Conservation (phyloP, 176 grass and related monocot genomes). For the Zea luxurians region DNA sequence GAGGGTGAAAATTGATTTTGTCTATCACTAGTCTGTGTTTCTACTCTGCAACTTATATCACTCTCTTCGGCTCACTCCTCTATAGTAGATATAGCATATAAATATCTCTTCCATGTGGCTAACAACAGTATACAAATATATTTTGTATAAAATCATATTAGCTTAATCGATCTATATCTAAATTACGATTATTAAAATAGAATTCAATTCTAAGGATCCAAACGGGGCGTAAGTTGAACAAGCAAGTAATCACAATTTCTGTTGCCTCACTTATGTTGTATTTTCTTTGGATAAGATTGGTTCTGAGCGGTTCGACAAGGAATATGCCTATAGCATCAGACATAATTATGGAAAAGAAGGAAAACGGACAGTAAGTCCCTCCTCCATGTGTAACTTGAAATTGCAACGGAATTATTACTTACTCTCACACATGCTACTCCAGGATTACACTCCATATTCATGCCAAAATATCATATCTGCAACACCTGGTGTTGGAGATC, state of each 20-base stretch:
- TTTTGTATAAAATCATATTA: too few relatives aligned
- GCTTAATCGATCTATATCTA: too few relatives aligned
- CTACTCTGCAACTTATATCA: too few relatives aligned
- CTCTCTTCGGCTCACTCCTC: too few relatives aligned
- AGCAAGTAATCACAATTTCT: constrained; percentile 1
- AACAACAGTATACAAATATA: too few relatives aligned
- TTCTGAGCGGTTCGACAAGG: constrained; percentile 88
- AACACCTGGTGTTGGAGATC: constrained; percentile 89
- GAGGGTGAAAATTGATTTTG: too few relatives aligned
- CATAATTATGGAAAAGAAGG: constrained; percentile 99
- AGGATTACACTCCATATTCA: constrained; percentile 99
- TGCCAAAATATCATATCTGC: constrained; percentile 94
- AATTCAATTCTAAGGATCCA: too few relatives aligned
- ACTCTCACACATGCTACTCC: constrained; percentile 37
- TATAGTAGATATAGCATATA: too few relatives aligned
- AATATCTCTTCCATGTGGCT: too few relatives aligned
- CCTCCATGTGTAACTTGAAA: not conserved
- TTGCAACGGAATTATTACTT: constrained; percentile 28
- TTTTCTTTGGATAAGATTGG: constrained; percentile 64
- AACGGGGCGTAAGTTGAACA: not conserved
- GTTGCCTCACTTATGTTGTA: constrained; percentile 32
- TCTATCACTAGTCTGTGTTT: too few relatives aligned
- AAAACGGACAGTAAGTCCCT: constrained; percentile 71
- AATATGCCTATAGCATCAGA: constrained; percentile 87
- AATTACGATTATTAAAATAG: too few relatives aligned